Percentiles rank a stretch among this genome's conserved stretches.
Evolutionary conservation across 129 eudicot genomes (phyloP).

Genomic region (Cynara cardunculus): DNA sequence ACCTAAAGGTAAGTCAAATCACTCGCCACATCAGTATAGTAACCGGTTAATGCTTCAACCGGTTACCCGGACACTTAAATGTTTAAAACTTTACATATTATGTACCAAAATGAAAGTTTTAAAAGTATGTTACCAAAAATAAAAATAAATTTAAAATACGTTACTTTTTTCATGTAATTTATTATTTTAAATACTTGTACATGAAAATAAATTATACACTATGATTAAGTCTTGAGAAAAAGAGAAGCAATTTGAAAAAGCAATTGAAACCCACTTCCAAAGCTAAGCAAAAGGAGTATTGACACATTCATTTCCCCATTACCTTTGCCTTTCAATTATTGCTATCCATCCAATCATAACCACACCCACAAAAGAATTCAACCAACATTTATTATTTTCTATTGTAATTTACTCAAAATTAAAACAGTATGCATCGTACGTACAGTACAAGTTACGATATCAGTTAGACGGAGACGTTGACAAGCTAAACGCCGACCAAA

Average conservation of each 20-base stretch:
- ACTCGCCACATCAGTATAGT: too few relatives aligned
- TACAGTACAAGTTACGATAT: background rate
- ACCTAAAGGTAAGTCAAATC: too few relatives aligned
- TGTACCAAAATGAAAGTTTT: too few relatives aligned
- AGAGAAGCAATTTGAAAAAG: slow-evolving; percentile 16
- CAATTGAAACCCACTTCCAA: slow-evolving; percentile 32
- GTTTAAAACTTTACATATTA: too few relatives aligned
- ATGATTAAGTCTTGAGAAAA: slow-evolving; percentile 13
- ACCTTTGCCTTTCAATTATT: slow-evolving; percentile 27
- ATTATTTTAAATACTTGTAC: too few relatives aligned
- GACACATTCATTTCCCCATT: slow-evolving; percentile 26
- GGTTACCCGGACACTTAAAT: too few relatives aligned
- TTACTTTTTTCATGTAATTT: too few relatives aligned
- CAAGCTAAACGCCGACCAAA: background rate
- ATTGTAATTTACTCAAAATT: background rate
- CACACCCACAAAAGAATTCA: slow-evolving; percentile 13
- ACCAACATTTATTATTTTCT: background rate
- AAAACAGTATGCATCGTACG: background rate
- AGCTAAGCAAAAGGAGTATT: slow-evolving; percentile 29
- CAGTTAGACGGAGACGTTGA: background rate
- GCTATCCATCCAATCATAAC: slow-evolving; percentile 31
- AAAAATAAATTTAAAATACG: too few relatives aligned
- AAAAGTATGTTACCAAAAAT: too few relatives aligned
- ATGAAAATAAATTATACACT: background rate
- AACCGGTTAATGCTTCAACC: too few relatives aligned